Conservation (phyloP, 495 filamentous ascomycete genomes). For the Penicillium ucsense region DNA sequence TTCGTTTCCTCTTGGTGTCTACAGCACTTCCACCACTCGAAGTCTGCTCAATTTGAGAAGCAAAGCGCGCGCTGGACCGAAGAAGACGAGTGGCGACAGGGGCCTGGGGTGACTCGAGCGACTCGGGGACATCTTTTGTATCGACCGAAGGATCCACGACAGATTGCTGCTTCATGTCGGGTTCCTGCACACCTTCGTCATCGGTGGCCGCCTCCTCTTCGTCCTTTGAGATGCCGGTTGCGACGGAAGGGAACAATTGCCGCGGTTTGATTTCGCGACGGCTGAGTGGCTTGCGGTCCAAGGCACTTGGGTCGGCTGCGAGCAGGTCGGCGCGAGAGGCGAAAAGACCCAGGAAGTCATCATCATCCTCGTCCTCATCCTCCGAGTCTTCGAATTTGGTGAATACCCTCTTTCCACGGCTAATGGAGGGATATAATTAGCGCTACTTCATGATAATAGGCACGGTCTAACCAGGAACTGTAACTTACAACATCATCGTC, state of each 20-base stretch:
- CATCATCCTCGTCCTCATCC: slow-evolving; percentile 36
- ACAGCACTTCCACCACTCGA: slow-evolving; percentile 7
- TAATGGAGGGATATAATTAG: slow-evolving; percentile 30
- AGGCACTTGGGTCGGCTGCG: slow-evolving; percentile 2
- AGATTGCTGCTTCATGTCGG: slow-evolving; percentile 15
- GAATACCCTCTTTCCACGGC: slow-evolving; percentile 86
- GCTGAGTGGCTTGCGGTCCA: slow-evolving; percentile 45
- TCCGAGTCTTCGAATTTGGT: slow-evolving; percentile 38
- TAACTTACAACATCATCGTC: slow-evolving; percentile 13
- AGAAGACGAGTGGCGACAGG: slow-evolving; percentile 18
- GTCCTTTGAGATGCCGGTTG: slow-evolving; percentile 31
- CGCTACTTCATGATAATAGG: background rate
- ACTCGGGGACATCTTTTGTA: slow-evolving; percentile 37
- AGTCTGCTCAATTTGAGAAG: slow-evolving; percentile 13
- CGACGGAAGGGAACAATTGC: slow-evolving; percentile 62
- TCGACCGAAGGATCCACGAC: background rate
- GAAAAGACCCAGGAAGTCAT: slow-evolving; percentile 28
- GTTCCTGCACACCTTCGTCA: slow-evolving; percentile 46
- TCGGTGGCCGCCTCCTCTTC: slow-evolving; percentile 46
- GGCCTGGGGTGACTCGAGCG: slow-evolving; percentile 39
- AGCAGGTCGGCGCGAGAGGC: slow-evolving; percentile 17
- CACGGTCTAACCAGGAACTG: no score
- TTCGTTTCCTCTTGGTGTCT: slow-evolving; percentile 29
- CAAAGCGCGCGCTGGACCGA: slow-evolving; percentile 17
- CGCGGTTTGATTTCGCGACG: slow-evolving; percentile 74